Evolutionary conservation across 2,329 filamentous ascomycete species (phyloP).

Genomic region (Nemania sp.): DNA sequence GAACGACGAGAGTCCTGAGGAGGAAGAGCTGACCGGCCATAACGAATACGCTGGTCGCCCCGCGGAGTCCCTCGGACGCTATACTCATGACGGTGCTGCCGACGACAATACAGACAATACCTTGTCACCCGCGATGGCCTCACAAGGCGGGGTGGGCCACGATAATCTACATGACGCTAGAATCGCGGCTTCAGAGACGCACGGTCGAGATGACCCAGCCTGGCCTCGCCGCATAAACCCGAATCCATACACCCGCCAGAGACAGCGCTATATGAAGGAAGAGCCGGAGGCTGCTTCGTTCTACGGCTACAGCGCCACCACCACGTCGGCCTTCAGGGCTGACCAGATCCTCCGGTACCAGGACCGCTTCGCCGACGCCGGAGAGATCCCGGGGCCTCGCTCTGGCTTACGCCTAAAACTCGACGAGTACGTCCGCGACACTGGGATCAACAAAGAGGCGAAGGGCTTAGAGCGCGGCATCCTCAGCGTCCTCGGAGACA

Average conservation of each 20-base stretch:
- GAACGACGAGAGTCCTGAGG: not conserved
- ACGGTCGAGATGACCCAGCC: too few species aligned
- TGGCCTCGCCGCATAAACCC: not conserved
- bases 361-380: slow-evolving; percentile 9
- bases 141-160: not conserved
- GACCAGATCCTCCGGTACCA: slow-evolving; percentile 15
- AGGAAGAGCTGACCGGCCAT: not conserved
- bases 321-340: not conserved
- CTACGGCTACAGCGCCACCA: slow-evolving; percentile 2
- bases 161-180: not conserved
- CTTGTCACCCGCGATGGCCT: not conserved
- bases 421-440: slow-evolving; percentile 10
- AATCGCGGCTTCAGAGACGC: not conserved
- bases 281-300: slow-evolving; percentile 12
- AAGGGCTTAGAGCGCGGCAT: slow-evolving; percentile 1
- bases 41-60: too few species aligned
- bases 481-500: not conserved
- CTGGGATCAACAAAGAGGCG: not conserved
- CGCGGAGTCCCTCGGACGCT: not conserved
- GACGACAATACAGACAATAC: not conserved
- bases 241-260: not conserved
- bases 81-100: not conserved
- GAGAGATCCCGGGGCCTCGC: slow-evolving; percentile 15
- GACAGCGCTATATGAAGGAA: slow-evolving; percentile 16
- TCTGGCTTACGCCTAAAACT: slow-evolving; percentile 17